phyloP scores from a whole-genome alignment of 768 basidiomycete species.

The Trametes cinnabarina region DNA sequence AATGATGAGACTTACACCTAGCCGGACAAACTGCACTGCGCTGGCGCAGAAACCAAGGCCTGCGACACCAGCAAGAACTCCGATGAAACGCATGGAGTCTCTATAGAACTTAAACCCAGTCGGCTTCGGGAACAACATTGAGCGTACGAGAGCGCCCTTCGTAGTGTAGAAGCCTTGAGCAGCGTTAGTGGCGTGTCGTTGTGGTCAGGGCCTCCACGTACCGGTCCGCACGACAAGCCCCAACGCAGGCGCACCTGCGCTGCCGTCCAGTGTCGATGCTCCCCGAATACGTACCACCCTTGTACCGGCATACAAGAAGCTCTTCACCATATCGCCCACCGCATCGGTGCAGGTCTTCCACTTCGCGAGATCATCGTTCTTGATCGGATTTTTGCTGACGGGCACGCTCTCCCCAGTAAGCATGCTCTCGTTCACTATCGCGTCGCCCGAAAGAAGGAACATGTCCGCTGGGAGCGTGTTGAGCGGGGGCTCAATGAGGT shows the following conservation, averaged over 20 bases:
- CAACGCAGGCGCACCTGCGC: slow-evolving; percentile 59
- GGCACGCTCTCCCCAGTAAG: slow-evolving; percentile 98
- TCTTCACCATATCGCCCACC: slow-evolving; percentile 63
- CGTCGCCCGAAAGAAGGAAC: slow-evolving; percentile 91
- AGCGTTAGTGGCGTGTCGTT: background rate
- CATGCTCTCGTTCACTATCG: slow-evolving; percentile 99
- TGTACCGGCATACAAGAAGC: slow-evolving; percentile 89
- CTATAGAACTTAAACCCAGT: slow-evolving; percentile 99
- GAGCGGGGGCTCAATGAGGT: slow-evolving; percentile 76
- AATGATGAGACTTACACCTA: slow-evolving; percentile 68
- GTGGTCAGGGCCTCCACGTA: slow-evolving; percentile 29
- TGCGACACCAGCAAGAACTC: slow-evolving; percentile 89
- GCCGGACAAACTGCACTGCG: slow-evolving; percentile 85
- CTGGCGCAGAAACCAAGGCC: slow-evolving; percentile 88
- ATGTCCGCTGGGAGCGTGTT: slow-evolving; percentile 84
- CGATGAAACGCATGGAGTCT: slow-evolving; percentile 87
- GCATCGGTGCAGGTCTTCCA: slow-evolving; percentile 69
- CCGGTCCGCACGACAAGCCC: slow-evolving; percentile 88
- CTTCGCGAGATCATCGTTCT: slow-evolving; percentile 67
- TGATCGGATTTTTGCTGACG: slow-evolving; percentile 85
- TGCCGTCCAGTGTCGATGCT: slow-evolving; percentile 50
- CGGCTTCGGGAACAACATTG: slow-evolving; percentile 98
- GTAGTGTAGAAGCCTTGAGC: slow-evolving; percentile 92
- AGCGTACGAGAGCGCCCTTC: slow-evolving; percentile 91
- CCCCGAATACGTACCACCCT: slow-evolving; percentile 84